Base-by-base conservation (phyloP, 129 eudicot genomes). In the Erigeron canadensis region DNA sequence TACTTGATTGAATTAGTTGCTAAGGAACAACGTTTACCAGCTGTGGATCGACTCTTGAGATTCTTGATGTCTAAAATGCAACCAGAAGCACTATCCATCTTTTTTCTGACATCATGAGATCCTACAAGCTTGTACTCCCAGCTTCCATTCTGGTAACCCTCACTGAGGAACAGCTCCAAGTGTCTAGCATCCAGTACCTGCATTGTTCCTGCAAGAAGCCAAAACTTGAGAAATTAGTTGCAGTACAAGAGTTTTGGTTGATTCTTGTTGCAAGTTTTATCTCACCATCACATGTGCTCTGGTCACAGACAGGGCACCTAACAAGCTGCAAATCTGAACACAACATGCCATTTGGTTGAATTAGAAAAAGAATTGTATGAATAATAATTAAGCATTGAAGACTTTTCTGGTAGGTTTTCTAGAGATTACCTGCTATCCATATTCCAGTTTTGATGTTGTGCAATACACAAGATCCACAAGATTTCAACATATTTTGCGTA, bases 301-400 rank as follows among this genome's bases (percentile, higher is more conserved):
- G 88, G 86, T 94, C 96, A 66, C 97, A 94, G 61, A 90, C 96
- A 48, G 99, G 99, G 78, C 99, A 94, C 55, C 99, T 88, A 58
- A 86, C 97, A 56, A 94, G 97, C 92, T 94, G 99, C 74, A 94
- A 65, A 87, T 94, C 99, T 94, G 89, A 53, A 80, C 71, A 59
- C 17, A 79, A 45, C 11, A 70, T n/a, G 28, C 18, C 81, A 60
- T 67, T 76, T 56, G 51, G 57, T 12, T 77, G 21, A 67, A 37
- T 34, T 51, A 68, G 3, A 28, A 23, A 28, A 28, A 28, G 34
- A 28, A 28, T 28, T 3, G 3, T 37, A 37, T 47, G 71, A 71
- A 48, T 12, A 40, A 40, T 28, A 3, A 50, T 9, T 38, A 69
- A 44, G 15, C 57, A 69, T 67, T 69, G 55, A 63, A 77, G 66